Evolutionary conservation across 2,329 filamentous ascomycete species (phyloP).

Genomic region (Fusarium xylarioides): DNA sequence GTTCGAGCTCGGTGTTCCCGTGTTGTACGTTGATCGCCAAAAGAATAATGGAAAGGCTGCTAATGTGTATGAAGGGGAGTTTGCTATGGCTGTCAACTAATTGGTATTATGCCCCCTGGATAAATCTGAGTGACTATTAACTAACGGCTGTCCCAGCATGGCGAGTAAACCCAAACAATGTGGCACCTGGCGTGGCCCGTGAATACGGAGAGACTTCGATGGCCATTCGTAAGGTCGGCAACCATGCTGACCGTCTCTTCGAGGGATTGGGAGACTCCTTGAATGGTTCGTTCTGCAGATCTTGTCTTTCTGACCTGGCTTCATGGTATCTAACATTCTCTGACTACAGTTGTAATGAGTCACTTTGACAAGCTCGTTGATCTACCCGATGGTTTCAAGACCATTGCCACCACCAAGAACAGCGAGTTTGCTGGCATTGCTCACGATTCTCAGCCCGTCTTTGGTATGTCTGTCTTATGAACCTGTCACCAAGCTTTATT

Average conservation of each 20-base stretch:
- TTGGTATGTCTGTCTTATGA: not conserved
- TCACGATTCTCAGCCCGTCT: not conserved
- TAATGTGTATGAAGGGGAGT: not conserved
- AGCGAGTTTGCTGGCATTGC: not conserved
- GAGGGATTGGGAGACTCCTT: not conserved
- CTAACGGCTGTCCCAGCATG: not conserved
- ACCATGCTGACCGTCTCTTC: not conserved
- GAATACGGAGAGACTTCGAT: not conserved
- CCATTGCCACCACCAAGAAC: not conserved
- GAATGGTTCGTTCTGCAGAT: not conserved
- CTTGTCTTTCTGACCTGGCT: not conserved
- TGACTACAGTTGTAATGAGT: not conserved
- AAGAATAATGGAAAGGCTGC: not conserved
- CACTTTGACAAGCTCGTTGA: not conserved
- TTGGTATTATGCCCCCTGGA: not conserved
- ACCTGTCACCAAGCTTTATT: not conserved
- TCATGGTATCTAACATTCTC: not conserved
- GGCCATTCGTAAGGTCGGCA: not conserved
- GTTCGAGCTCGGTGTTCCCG: not conserved
- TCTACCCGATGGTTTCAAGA: not conserved
- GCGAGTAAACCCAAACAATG: not conserved
- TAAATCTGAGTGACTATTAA: not conserved
- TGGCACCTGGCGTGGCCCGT: not conserved
- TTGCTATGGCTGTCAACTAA: not conserved
- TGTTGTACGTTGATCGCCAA: not conserved